Base-by-base conservation (phyloP, 106 monocot genomes). In the Dendrobium catenatum region DNA sequence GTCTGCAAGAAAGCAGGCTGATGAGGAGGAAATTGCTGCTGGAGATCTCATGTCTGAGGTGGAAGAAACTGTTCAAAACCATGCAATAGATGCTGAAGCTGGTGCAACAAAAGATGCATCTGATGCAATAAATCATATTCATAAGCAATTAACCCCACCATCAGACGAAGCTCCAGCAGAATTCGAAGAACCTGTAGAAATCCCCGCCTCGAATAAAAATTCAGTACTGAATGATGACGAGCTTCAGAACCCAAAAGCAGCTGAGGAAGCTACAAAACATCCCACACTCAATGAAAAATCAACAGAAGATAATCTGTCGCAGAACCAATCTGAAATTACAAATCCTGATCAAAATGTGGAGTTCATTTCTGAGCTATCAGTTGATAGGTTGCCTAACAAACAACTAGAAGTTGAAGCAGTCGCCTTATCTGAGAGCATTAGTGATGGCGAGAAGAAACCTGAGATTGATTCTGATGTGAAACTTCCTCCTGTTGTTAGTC, bases 1-100 rank as follows among this genome's bases (percentile, higher is more conserved):
- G 73, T 87, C 88, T 56, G 89, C 86, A 20, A 83, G 78, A 58
- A 82, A 86, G 17, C 83, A 78, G 10, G 77, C 78, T 76, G 88
- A 79, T 49, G 89, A 92, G 51, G 89, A 92, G 51, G 77, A 56
- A 80, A 58, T 29, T 29, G 6, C 54, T 29, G 78, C 56, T 19
- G 80, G 81, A 42, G 77, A 80, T 55, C 51, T 27, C 2, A 22
- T 9, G 31, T 8, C 75, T 10, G 20, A 76, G 56, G 88, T 78
- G 75, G 86, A 83, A 79, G 27, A 18, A 24, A 82, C 78, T 48
- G 68, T 31, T 41, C 72, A 54, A 56, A 79, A 79, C 10, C 31
- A 42, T 17, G 51, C 66, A 27, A 58, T 79, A 9, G 91, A 84
- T 75, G 86, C 83, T 78, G 86, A 88, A 80, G 74, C 17, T 15